phyloP scores from a whole-genome alignment of 305 asterid species.

The Fraxinus latifolia region DNA sequence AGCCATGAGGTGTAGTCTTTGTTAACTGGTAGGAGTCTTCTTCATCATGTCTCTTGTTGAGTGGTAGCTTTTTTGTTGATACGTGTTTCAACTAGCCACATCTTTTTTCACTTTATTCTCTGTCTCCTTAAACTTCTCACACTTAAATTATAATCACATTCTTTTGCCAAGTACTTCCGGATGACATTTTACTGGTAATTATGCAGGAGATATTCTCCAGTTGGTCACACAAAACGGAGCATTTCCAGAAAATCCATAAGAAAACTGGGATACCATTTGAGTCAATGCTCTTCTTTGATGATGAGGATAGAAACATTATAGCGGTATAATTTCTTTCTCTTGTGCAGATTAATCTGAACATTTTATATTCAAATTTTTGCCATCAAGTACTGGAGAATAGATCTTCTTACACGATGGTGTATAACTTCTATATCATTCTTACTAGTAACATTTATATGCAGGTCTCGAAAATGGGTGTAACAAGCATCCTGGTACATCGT shows the following conservation, averaged over 20 bases:
- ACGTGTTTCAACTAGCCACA: background rate
- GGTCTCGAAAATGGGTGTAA: conserved; percentile 88
- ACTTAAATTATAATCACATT: background rate
- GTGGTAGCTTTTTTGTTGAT: background rate
- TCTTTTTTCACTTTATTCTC: background rate
- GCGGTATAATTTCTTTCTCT: conserved; percentile 38
- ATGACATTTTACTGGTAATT: background rate
- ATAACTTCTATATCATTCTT: background rate
- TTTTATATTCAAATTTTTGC: background rate
- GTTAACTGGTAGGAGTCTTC: background rate
- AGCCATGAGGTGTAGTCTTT: background rate
- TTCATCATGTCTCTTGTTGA: background rate
- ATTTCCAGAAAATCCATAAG: conserved; percentile 52
- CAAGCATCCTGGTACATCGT: conserved; percentile 65
- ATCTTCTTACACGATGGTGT: background rate
- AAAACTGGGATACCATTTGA: conserved; percentile 50
- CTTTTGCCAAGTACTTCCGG: background rate
- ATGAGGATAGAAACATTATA: conserved; percentile 59
- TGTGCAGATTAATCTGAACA: background rate
- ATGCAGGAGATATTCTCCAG: conserved; percentile 72
- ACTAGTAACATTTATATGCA: conserved; percentile 4
- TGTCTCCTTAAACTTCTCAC: background rate
- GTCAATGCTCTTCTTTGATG: conserved; percentile 73
- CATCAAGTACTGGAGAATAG: background rate
- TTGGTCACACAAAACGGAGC: conserved; percentile 71